phyloP scores from a whole-genome alignment of 768 basidiomycete genomes.

The Auricularia cornea region DNA sequence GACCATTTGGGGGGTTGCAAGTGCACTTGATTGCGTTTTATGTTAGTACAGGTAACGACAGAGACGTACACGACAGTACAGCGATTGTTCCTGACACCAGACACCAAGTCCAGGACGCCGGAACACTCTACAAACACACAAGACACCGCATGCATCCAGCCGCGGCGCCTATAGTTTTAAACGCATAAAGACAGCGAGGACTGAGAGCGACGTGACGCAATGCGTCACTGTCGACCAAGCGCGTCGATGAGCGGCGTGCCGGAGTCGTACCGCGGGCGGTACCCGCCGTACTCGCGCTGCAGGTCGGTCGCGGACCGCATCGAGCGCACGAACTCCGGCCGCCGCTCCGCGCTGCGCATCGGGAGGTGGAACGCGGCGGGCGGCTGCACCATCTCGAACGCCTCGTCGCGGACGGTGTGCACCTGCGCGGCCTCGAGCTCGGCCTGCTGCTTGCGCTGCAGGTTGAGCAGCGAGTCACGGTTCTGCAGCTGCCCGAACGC shows the following conservation, averaged over 20 bases:
- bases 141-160: too few relatives aligned
- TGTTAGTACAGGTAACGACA: too few relatives aligned
- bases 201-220: too few relatives aligned
- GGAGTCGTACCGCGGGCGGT: neutral
- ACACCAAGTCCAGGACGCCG: too few relatives aligned
- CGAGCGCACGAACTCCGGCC: neutral
- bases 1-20: too few relatives aligned
- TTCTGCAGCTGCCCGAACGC: neutral
- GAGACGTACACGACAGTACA: too few relatives aligned
- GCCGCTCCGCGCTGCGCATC: neutral
- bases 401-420: neutral
- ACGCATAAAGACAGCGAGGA: too few relatives aligned
- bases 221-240: neutral
- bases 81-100: too few relatives aligned
- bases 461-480: neutral
- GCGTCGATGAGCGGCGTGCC: neutral
- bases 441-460: neutral
- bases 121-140: too few relatives aligned
- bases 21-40: too few relatives aligned
- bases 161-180: too few relatives aligned
- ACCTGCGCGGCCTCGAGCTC: neutral
- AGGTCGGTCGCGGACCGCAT: neutral
- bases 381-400: neutral
- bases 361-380: neutral
- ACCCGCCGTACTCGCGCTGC: neutral